Evolutionary conservation across 306 rosid species (phyloP), one percentile per base, ranked within the genome.

Genomic region (Oemleria cerasiformis): DNA sequence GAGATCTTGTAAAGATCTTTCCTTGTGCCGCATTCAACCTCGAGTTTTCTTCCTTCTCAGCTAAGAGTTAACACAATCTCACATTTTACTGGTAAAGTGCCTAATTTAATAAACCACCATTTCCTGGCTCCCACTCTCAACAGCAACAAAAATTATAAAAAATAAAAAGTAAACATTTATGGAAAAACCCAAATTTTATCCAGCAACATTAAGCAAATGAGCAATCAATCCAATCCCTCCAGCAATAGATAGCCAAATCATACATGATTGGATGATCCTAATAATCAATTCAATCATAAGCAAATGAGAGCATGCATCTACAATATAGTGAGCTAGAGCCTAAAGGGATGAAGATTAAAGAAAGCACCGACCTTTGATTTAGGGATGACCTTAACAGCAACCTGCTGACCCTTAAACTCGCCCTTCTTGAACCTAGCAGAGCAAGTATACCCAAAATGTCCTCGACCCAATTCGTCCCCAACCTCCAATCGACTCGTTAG

Each of bases 381-480:
- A 10, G 96, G 90, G 47, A 95, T 95, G 73, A 91, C 92, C 81
- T 95, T 95, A 1, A 95, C 99, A 51, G 99, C 99, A 5, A 95
- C 99, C 63, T 89, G 86, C 54, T 85, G 91, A 57, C 96, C 99
- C 83, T 89, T 95, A 21, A 74, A 81, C 80, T 95, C 99, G 21
- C 97, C 99, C 80, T 91, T 95, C 82, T 91, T 95, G 86, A 85
- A 92, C 82, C 69, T 87, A 63, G 99, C 99, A 78, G 97, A 85
- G 77, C 96, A 95, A 81, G 99, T 95, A 81, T 95, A 95, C 84
- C 99, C 99, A 85, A 95, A 95, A 89, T 95, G 99, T 81, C 99
- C 99, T 69, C 96, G 86, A 13, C 99, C 99, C 70, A 95, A 89
- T 75, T 95, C 99, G 49, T 89, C 96, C 50, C 96, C 97, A 15